phyloP scores from a whole-genome alignment of 1,284 basidiomycete genomes.

The Ganoderma lingzhi region DNA sequence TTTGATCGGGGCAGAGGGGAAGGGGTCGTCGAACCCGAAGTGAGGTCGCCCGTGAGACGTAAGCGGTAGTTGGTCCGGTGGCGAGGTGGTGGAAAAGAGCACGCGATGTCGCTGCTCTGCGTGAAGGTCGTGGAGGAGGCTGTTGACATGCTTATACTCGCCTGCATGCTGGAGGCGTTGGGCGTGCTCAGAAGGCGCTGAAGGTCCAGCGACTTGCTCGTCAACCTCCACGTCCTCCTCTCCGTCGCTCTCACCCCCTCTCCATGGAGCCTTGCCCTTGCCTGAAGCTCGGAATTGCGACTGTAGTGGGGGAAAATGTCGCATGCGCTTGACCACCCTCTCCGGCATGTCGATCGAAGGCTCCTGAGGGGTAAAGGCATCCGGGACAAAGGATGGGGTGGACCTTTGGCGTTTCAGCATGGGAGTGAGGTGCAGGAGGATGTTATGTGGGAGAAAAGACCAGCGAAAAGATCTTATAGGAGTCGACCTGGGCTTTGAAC shows the following conservation, averaged over 20 bases:
- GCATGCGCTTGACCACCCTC: constrained; percentile 44
- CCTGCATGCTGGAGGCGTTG: constrained; percentile 39
- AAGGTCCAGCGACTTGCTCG: constrained; percentile 26
- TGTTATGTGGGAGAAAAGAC: background rate
- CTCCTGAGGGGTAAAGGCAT: constrained; percentile 39
- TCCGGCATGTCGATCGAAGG: constrained; percentile 37
- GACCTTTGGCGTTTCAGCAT: constrained; percentile 78
- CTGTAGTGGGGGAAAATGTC: constrained; percentile 39
- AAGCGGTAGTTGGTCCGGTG: constrained; percentile 13
- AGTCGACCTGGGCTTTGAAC: constrained; percentile 3
- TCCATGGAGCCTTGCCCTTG: constrained; percentile 16
- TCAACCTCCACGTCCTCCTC: constrained; percentile 46
- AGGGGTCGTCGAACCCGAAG: constrained; percentile 2
- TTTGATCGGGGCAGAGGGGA: constrained; percentile 13
- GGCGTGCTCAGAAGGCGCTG: constrained; percentile 34
- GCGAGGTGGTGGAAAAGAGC: constrained; percentile 47
- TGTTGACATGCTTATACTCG: constrained; percentile 66
- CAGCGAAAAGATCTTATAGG: constrained; percentile 3
- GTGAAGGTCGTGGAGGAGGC: constrained; percentile 71
- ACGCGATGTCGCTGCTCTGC: constrained; percentile 68
- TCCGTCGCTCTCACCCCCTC: constrained; percentile 30
- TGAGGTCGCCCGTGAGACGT: constrained; percentile 1
- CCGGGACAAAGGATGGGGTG: constrained; percentile 56
- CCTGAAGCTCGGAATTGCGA: constrained; percentile 6
- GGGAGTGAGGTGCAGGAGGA: background rate